Conservation (phyloP, 2,329 filamentous ascomycete species). For the Alternaria gansuensis region DNA sequence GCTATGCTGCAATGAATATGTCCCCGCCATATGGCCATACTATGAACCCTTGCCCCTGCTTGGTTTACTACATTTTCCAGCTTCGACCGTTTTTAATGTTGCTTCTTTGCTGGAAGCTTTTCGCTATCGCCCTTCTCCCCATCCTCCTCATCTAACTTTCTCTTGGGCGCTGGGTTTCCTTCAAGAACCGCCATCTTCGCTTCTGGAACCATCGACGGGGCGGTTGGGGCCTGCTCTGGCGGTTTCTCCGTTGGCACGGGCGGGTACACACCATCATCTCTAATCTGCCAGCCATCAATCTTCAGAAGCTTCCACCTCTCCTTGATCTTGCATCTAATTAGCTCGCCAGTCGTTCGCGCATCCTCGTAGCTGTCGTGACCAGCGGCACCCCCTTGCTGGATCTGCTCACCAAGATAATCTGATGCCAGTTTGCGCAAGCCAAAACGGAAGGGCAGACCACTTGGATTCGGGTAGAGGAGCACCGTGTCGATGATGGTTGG, state of each 20-base stretch:
- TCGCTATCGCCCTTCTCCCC: background rate
- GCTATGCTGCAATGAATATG: constrained; percentile 1
- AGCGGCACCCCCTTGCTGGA: constrained; percentile 73
- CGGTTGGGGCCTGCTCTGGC: constrained; percentile 27
- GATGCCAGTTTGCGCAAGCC: constrained; percentile 79
- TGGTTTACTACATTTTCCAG: background rate
- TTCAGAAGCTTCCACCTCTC: constrained; percentile 75
- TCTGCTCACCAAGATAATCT: constrained; percentile 74
- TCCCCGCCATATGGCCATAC: background rate
- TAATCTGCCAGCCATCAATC: constrained; percentile 69
- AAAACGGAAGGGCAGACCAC: constrained; percentile 78
- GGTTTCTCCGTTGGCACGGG: constrained; percentile 39
- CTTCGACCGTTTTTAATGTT: background rate
- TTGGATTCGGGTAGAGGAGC: constrained; percentile 80
- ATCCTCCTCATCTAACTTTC: constrained; percentile 30
- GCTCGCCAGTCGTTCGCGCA: constrained; percentile 84
- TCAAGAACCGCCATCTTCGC: constrained; percentile 17
- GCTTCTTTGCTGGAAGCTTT: constrained; percentile 16
- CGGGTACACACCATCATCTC: constrained; percentile 42
- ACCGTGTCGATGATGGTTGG: constrained; percentile 86
- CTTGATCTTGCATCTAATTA: constrained; percentile 76
- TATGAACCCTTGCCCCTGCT: background rate
- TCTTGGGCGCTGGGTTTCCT: constrained; percentile 32
- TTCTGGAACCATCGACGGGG: constrained; percentile 11
- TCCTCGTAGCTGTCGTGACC: constrained; percentile 96